These are phyloP conservation scores for Periglandula ipomoeae DNA, from an alignment of 2,329 filamentous ascomycete species.

Conservation along the genomic window DNA sequence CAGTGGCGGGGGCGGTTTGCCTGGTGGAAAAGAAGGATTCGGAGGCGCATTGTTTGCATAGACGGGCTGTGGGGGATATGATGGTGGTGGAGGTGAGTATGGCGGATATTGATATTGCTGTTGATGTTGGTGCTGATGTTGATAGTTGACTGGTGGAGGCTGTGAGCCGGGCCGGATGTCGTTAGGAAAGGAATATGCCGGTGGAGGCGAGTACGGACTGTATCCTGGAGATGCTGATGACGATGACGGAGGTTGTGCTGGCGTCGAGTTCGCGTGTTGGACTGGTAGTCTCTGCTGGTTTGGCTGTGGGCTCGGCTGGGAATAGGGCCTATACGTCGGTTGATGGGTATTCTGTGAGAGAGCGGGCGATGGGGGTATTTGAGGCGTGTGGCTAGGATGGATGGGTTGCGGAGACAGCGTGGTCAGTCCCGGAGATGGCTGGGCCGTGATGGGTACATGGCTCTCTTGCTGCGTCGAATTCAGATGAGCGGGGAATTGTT, in stretches of 20 bases:
- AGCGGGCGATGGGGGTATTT: background rate
- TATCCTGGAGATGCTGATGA: background rate
- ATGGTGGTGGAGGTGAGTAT: slow-evolving; percentile 1
- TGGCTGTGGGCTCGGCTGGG: slow-evolving; percentile 7
- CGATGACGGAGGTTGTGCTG: background rate
- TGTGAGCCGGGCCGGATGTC: background rate
- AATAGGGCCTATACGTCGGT: slow-evolving; percentile 9
- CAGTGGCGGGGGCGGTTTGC: slow-evolving; percentile 15
- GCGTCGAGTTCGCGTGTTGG: slow-evolving; percentile 3
- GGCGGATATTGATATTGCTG: slow-evolving; percentile 4
- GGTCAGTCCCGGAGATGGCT: background rate
- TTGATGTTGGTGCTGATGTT: slow-evolving; percentile 6
- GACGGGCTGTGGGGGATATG: slow-evolving; percentile 9
- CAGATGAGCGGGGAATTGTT: background rate
- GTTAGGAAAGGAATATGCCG: slow-evolving; percentile 2
- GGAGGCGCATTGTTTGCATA: slow-evolving; percentile 5
- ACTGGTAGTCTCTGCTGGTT: slow-evolving; percentile 5
- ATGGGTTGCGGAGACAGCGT: background rate
- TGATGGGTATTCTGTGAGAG: slow-evolving; percentile 4
- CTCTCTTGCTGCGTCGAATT: background rate
- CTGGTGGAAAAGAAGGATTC: background rate
- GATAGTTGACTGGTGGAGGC: background rate
- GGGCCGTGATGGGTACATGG: background rate
- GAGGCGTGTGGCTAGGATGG: background rate
- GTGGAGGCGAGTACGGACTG: slow-evolving; percentile 8